Evolutionary conservation across 768 basidiomycete genomes (phyloP).

Genomic region (Boletus vinaceobasis): DNA sequence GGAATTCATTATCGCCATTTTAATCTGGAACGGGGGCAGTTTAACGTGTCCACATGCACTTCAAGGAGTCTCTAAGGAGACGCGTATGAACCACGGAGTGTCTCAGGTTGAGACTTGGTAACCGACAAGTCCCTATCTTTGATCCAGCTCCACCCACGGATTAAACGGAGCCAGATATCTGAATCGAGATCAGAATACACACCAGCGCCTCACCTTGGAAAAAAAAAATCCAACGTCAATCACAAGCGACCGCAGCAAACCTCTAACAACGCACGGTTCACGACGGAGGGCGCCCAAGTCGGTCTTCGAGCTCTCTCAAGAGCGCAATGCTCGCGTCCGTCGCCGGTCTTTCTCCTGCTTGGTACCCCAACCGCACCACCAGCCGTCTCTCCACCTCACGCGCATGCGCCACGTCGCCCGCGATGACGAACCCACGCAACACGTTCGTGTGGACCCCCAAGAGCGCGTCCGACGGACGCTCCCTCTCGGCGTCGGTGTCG

Average conservation of each 20-base stretch:
- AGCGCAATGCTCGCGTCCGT: constrained; percentile 24
- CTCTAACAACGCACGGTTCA: background rate
- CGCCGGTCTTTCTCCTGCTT: constrained; percentile 16
- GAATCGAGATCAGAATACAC: background rate
- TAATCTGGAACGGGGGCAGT: background rate
- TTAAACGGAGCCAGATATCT: background rate
- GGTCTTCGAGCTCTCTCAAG: constrained; percentile 19
- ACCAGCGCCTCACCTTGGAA: background rate
- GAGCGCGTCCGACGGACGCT: constrained; percentile 2
- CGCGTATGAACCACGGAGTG: background rate
- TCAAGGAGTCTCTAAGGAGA: background rate
- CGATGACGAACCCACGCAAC: constrained; percentile 36
- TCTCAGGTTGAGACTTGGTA: background rate
- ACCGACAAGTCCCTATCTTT: background rate
- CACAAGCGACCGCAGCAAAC: background rate
- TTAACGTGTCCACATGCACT: background rate
- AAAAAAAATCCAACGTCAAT: background rate
- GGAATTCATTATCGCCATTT: background rate
- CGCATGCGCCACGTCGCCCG: constrained; percentile 29
- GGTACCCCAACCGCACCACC: constrained; percentile 19
- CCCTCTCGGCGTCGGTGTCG: background rate
- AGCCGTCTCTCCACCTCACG: constrained; percentile 31
- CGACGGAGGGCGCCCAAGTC: background rate
- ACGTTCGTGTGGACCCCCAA: constrained; percentile 38
- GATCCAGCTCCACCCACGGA: background rate